Base-by-base conservation (phyloP, 495 filamentous ascomycete genomes). In the Cryomyces minteri region DNA sequence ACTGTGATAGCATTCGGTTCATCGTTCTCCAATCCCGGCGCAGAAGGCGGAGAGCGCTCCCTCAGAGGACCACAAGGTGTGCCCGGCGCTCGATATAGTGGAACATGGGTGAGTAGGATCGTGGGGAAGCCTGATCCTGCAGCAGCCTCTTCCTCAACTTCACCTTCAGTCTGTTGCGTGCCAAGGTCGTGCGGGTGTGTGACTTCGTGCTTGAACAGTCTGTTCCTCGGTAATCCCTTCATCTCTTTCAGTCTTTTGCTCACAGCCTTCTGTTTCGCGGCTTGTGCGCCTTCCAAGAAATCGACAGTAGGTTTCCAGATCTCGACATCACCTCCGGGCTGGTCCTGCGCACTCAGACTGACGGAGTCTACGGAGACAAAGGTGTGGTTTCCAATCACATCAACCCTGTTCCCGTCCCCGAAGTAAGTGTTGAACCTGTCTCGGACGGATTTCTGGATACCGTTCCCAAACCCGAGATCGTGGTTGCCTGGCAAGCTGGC, bases 381-480 rank as follows among this genome's bases (percentile, higher is more conserved):
- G 0, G 85, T 90, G 59, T 99, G 92, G 52, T 99, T 99, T 4
- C 86, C 92, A 47, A 93, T 72, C 7, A 94, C 69, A 56, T 94
- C 84, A 11, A 96, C 73, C 11, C 83, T 70, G 52, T 94, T 96
- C 8, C 80, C 79, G 41, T 84, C 73, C 9, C 92, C 92, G 63
- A 99, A 95, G 59, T 81, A 94, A 1, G 80, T 72, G 50, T 82
- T 75, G 57, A 94, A 96, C 39, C 92, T 68, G 53, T 83, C 72
- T 43, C 86, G 71, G 9, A 94, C 83, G 0, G 80, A 63, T 28
- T 78, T 53, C 54, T 90, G 81, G 43, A 99, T 79, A 14, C 86
- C 81, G 29, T 72, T 73, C 2, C 83, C 92, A 53, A 99, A 88
- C 1, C 92, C 92, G n/a, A 95, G 64, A 59, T 99, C 92, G 59